These are phyloP conservation scores for Pelargonium fulgidum DNA, from an alignment of 441 rosid species.

Conservation along the genomic window DNA sequence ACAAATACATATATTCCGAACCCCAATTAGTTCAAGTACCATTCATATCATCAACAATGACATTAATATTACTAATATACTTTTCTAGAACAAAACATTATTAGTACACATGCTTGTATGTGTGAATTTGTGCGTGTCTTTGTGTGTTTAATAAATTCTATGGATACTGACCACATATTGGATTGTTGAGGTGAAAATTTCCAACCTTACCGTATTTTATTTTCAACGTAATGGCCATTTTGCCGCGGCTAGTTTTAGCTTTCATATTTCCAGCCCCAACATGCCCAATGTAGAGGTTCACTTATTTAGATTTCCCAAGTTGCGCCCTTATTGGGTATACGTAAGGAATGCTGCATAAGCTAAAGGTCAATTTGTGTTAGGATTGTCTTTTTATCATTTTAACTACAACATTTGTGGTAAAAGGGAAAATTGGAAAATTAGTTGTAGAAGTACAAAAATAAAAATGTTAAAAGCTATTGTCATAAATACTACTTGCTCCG, in stretches of 20 bases:
- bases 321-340: neutral
- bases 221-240: neutral
- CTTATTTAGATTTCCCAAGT: neutral
- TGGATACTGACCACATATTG: neutral
- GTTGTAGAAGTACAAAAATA: too few species aligned
- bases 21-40: neutral
- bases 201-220: neutral
- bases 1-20: neutral
- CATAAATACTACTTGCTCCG: too few species aligned
- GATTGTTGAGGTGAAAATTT: constrained; percentile 1
- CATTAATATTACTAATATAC: neutral
- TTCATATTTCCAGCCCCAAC: neutral
- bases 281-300: neutral
- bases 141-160: too few species aligned
- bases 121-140: too few species aligned
- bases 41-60: neutral
- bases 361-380: neutral
- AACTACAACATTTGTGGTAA: neutral
- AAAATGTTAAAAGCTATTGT: neutral
- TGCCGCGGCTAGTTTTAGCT: neutral
- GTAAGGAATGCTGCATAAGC: neutral
- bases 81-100: neutral
- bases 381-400: neutral
- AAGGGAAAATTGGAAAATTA: too few species aligned
- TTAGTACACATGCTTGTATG: neutral